Evolutionary conservation across 805 yeast genomes (phyloP).

Genomic region (Suhomyces vadensis): DNA sequence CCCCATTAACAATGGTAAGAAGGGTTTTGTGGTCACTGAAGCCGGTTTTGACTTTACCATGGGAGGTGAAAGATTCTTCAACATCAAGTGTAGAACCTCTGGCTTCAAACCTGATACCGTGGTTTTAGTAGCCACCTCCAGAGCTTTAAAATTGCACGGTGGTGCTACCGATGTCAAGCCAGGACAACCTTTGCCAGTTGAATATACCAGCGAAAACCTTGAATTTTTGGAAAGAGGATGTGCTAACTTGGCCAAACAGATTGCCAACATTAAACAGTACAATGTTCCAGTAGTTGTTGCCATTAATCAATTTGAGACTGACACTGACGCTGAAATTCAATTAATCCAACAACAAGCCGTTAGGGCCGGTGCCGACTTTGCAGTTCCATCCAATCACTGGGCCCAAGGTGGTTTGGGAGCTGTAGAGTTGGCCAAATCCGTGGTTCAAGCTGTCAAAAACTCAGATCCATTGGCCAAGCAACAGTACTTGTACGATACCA

Average conservation of each 20-base stretch:
- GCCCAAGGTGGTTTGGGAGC: conserved; percentile 95
- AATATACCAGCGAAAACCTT: conserved; percentile 76
- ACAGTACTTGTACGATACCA: conserved; percentile 65
- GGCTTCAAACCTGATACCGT: conserved; percentile 88
- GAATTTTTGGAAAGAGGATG: conserved; percentile 78
- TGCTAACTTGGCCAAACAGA: conserved; percentile 87
- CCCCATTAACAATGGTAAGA: conserved; percentile 45
- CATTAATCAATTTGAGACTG: conserved; percentile 83
- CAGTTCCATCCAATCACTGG: conserved; percentile 92
- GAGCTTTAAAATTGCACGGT: conserved; percentile 96
- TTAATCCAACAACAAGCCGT: conserved; percentile 77
- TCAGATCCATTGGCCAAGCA: conserved; percentile 41
- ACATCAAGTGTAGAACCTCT: conserved; percentile 90
- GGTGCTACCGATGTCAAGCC: conserved; percentile 98
- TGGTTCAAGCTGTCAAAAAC: conserved; percentile 62
- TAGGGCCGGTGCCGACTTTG: conserved; percentile 91
- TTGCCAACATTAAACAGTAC: conserved; percentile 76
- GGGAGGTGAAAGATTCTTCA: conserved; percentile 88
- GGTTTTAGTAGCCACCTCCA: conserved; percentile 91
- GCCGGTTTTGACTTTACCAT: conserved; percentile 89
- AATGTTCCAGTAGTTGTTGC: conserved; percentile 95
- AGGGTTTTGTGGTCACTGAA: conserved; percentile 81
- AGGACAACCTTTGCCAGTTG: conserved; percentile 82
- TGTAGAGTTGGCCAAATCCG: conserved; percentile 77
- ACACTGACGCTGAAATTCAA: conserved; percentile 76